Conservation (phyloP, 140 eudicot genomes). For the Senecio squalidus region DNA sequence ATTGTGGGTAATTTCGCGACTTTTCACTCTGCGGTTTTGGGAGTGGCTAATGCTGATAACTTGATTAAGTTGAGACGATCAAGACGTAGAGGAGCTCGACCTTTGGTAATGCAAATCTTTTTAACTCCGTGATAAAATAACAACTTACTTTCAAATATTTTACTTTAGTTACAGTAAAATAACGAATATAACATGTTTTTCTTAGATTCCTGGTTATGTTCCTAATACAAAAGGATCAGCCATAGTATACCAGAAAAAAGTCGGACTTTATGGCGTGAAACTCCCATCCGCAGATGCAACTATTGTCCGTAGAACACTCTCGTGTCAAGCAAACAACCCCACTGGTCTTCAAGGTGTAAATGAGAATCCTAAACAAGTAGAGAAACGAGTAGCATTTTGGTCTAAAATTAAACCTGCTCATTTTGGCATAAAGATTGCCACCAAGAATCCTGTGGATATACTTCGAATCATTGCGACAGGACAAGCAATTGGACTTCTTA, state of each 20-base stretch:
- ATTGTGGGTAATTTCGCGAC: conserved; percentile 82
- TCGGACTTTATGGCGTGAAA: conserved; percentile 69
- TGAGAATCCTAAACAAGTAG: conserved; percentile 42
- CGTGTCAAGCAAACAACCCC: conserved; percentile 57
- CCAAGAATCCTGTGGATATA: conserved; percentile 46
- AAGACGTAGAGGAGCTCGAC: conserved; percentile 64
- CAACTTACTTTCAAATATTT: no score
- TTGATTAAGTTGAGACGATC: conserved; percentile 59
- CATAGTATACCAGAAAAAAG: conserved; percentile 62
- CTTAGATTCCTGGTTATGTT: conserved; percentile 41
- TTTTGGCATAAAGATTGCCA: conserved; percentile 60
- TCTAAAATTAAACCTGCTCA: conserved; percentile 77
- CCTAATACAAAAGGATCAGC: conserved; percentile 50
- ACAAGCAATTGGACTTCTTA: conserved; percentile 39
- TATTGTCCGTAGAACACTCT: conserved; percentile 75
- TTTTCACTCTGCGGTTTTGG: conserved; percentile 84
- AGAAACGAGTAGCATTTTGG: conserved; percentile 65
- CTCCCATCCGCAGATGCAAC: conserved; percentile 77
- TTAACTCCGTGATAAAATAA: not conserved
- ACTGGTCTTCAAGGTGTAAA: conserved; percentile 68
- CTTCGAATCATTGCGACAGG: conserved; percentile 38
- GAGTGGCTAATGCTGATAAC: conserved; percentile 69
- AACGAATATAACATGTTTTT: no score
- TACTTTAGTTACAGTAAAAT: no score
- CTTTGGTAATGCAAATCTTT: conserved; percentile 35